Evolutionary conservation across 2,329 filamentous ascomycete genomes (phyloP).

Genomic region (Teratosphaeria gauchensis): DNA sequence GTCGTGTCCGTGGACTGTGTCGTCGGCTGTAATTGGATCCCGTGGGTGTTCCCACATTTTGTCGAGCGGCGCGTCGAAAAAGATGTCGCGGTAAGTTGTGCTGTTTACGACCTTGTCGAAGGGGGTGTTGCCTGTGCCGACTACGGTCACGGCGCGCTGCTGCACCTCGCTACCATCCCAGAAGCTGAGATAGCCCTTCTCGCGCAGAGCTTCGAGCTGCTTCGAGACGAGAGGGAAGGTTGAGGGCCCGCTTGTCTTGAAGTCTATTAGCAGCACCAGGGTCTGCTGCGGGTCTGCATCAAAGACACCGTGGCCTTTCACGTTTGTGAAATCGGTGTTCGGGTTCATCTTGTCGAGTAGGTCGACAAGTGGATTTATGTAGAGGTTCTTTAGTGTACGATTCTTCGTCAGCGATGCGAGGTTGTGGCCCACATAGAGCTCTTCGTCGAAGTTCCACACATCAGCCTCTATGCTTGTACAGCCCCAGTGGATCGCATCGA

Average conservation of each 20-base stretch:
- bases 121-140: slow-evolving; percentile 56
- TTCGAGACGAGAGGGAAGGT: slow-evolving; percentile 45
- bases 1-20: neutral
- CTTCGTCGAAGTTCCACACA: slow-evolving; percentile 51
- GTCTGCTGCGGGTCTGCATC: slow-evolving; percentile 31
- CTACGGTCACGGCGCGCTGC: slow-evolving; percentile 54
- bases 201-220: slow-evolving; percentile 50
- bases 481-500: slow-evolving; percentile 48
- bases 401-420: slow-evolving; percentile 43
- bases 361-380: slow-evolving; percentile 53
- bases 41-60: slow-evolving; percentile 28
- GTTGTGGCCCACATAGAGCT: slow-evolving; percentile 57
- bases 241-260: slow-evolving; percentile 50
- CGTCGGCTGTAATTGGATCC: slow-evolving; percentile 1
- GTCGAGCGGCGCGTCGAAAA: slow-evolving; percentile 54
- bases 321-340: slow-evolving; percentile 36
- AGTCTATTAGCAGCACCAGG: slow-evolving; percentile 56
- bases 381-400: slow-evolving; percentile 53
- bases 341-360: slow-evolving; percentile 49
- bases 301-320: slow-evolving; percentile 43
- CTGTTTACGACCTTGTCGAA: slow-evolving; percentile 48
- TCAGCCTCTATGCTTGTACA: slow-evolving; percentile 60
- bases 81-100: slow-evolving; percentile 45
- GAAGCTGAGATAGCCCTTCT: slow-evolving; percentile 42
- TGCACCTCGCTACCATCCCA: slow-evolving; percentile 43